Evolutionary conservation across 352 stramenopile species (phyloP).

Genomic region (Phytophthora citricola): DNA sequence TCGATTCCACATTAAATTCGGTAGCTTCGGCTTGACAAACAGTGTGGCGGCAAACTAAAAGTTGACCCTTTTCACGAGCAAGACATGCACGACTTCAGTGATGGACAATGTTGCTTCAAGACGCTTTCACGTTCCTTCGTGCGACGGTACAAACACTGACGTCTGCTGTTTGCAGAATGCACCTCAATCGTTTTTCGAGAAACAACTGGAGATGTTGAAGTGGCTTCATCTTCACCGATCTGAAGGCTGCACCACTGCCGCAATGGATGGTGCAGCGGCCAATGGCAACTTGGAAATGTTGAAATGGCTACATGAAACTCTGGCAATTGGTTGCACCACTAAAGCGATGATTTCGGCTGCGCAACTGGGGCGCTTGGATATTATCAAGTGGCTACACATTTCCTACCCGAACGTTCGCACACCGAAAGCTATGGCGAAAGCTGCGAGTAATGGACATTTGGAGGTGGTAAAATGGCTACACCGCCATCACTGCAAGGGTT

Average conservation of each 20-base stretch:
- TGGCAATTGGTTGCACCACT: background rate
- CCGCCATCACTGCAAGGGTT: background rate
- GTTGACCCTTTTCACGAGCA: no score
- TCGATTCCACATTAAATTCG: no score
- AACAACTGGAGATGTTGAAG: background rate
- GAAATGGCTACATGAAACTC: slow-evolving; percentile 1
- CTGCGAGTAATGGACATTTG: slow-evolving; percentile 2
- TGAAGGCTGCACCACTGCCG: background rate
- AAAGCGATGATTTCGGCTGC: slow-evolving; percentile 3
- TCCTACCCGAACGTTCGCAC: background rate
- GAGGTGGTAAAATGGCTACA: slow-evolving; percentile 7
- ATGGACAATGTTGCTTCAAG: slow-evolving; percentile 1
- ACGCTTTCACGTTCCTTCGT: slow-evolving; percentile 3
- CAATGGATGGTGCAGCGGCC: slow-evolving; percentile 7
- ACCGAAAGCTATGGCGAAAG: background rate
- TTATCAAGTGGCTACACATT: slow-evolving; percentile 4
- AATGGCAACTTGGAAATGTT: slow-evolving; percentile 14
- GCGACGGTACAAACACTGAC: background rate
- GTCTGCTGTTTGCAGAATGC: background rate
- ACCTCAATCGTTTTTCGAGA: background rate
- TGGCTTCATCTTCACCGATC: background rate
- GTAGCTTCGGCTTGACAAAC: no score
- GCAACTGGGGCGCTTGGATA: background rate
- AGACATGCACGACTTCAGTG: background rate
- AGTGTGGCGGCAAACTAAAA: no score